Percentiles rank a stretch among this genome's conserved stretches.
These are phyloP conservation scores for Leptomonas pyrrhocoris DNA, from an alignment of 208 protist species.

Conservation along the genomic window DNA sequence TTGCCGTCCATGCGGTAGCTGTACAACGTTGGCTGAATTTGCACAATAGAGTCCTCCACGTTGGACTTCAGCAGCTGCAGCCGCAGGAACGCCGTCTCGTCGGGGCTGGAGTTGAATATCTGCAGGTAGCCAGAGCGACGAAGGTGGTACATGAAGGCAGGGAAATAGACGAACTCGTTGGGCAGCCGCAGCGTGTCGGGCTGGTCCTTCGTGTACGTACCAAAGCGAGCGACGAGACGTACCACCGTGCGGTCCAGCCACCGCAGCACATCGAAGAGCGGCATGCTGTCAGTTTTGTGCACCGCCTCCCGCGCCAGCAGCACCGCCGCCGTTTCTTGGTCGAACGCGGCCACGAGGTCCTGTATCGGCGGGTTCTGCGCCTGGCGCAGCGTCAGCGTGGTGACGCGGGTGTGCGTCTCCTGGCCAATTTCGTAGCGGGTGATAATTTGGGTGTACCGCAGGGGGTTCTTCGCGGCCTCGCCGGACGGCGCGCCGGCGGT, in stretches of 20 bases:
- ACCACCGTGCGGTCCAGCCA: constrained; percentile 99
- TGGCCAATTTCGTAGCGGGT: constrained; percentile 95
- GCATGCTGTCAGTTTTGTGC: constrained; percentile 96
- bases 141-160: constrained; percentile 99
- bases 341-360: constrained; percentile 91
- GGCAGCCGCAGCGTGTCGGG: constrained; percentile 91
- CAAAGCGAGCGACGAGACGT: constrained; percentile 96
- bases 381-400: constrained; percentile 75
- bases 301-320: constrained; percentile 97
- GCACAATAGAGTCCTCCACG: constrained; percentile 94
- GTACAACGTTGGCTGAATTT: constrained; percentile 99
- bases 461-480: constrained; percentile 26
- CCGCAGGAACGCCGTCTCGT: constrained; percentile 98
- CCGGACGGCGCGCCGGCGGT: constrained; percentile 63
- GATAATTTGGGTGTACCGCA: constrained; percentile 94
- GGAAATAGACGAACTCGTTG: constrained; percentile 95
- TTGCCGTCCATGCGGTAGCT: constrained; percentile 94
- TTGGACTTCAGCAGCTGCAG: constrained; percentile 96
- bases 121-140: constrained; percentile 96
- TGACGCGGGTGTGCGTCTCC: constrained; percentile 86
- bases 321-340: constrained; percentile 98
- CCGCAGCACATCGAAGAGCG: constrained; percentile 97
- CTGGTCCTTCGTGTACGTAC: constrained; percentile 92
- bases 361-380: constrained; percentile 54
- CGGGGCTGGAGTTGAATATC: constrained; percentile 98